Percentiles rank a stretch among this genome's conserved stretches.
Conservation (phyloP, 331 rosid genomes). For the Arachis monticola region DNA sequence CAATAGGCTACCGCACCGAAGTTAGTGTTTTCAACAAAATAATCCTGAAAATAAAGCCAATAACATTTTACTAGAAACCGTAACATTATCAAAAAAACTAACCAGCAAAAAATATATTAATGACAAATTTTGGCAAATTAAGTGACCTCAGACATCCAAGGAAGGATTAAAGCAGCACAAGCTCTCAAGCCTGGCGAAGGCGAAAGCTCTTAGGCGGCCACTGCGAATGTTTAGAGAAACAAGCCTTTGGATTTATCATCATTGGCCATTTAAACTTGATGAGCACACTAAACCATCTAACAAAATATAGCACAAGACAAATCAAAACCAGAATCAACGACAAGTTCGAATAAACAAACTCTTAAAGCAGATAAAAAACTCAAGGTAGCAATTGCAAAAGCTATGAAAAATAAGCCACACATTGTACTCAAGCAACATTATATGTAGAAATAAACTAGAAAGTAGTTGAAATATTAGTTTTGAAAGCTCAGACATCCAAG, state of each 20-base stretch:
- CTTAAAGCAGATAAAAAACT: conserved; percentile 22
- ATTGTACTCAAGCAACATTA: too few relatives aligned
- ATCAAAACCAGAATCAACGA: not conserved
- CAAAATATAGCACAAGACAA: not conserved
- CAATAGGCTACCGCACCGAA: too few relatives aligned
- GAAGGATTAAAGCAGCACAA: conserved; percentile 54
- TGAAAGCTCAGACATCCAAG: conserved; percentile 57
- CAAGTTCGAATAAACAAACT: not conserved
- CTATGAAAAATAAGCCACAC: too few relatives aligned
- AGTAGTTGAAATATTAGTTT: not conserved
- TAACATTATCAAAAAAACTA: too few relatives aligned
- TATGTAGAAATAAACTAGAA: too few relatives aligned
- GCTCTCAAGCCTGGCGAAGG: conserved; percentile 80
- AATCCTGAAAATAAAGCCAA: too few relatives aligned
- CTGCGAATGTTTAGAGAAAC: conserved; percentile 79
- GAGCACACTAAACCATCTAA: not conserved
- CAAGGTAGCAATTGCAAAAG: too few relatives aligned
- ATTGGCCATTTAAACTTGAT: not conserved
- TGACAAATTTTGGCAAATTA: too few relatives aligned
- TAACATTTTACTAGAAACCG: too few relatives aligned
- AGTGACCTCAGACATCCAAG: conserved; percentile 50
- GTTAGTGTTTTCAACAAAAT: too few relatives aligned
- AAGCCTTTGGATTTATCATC: conserved; percentile 45
- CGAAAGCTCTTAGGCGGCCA: conserved; percentile 73
- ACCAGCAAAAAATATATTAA: too few relatives aligned